Evolutionary conservation across 1,284 basidiomycete species (phyloP), one percentile per base, ranked within the genome.

Genomic region (Trichosporon coremiiforme): DNA sequence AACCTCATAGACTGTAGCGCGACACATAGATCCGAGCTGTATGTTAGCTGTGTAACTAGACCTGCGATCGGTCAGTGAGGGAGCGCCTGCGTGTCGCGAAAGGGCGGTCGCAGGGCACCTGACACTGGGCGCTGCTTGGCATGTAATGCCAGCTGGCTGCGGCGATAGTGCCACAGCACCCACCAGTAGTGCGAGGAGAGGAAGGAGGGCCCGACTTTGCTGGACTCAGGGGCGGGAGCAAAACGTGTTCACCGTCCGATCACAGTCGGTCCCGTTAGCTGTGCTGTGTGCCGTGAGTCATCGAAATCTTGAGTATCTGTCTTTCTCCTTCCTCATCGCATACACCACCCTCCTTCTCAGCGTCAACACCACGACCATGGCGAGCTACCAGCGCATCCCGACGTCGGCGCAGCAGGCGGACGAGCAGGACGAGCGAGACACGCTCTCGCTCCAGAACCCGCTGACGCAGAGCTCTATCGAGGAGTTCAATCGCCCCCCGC

Each of bases 401-500:
- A 70, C 70, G n/a, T 66, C 63, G 38, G 45, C 66, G 22, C 25
- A n/a, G 22, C 64, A 50, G 47, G 70, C 66, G 20, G 22, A 35
- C 67, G 65, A 45, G 31, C 31, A 29, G 29, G 64, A 71, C 38
- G 60, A 66, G 36, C 45, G 64, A 7, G 68, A 69, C 38, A 10
- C 20, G 64, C 73, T 74, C 17, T 50, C 41, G 25, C 66, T 45
- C 17, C 55, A 67, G 50, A 68, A 74, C 68, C 66, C 73, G 20
- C 66, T 66, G 53, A 36, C 69, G 38, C 57, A 60, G 38, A 35
- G 67, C 2, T 72, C 70, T 7, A 72, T 78, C 66, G 75, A 74
- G 22, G 79, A 81, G 72, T 82, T 83, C 73, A 76, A 82, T 65
- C 74, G 78, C 20, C 79, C 76, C 1, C 70, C 77, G n/a, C 82